phyloP scores from a whole-genome alignment of 2,329 filamentous ascomycete species.

The Aureobasidium sp. region DNA sequence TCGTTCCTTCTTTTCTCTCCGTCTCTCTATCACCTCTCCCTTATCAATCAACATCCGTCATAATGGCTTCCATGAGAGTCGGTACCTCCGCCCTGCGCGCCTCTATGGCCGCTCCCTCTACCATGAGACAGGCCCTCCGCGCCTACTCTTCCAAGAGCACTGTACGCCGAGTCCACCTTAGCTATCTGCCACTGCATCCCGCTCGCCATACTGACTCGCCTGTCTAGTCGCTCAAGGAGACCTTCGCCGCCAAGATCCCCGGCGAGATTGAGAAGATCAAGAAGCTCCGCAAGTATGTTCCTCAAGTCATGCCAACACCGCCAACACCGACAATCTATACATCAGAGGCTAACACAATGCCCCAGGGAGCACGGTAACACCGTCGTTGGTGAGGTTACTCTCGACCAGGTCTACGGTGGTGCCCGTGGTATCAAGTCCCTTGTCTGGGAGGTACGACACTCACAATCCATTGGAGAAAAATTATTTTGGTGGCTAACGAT shows the following conservation, averaged over 20 bases:
- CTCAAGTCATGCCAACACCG: neutral
- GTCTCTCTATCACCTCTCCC: constrained; percentile 22
- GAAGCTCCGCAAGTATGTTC: constrained; percentile 82
- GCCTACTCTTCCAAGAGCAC: constrained; percentile 91
- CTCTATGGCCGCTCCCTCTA: constrained; percentile 47
- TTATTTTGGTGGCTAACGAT: neutral
- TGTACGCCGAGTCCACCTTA: constrained; percentile 43
- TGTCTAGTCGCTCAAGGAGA: constrained; percentile 86
- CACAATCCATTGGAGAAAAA: neutral
- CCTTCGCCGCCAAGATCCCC: constrained; percentile 90
- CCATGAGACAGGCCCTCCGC: constrained; percentile 56
- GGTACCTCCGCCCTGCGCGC: constrained; percentile 75
- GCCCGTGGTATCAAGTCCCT: constrained; percentile 98
- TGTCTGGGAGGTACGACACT: constrained; percentile 71
- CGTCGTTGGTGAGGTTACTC: constrained; percentile 93
- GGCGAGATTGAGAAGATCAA: constrained; percentile 99
- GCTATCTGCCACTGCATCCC: neutral
- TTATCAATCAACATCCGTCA: constrained; percentile 31
- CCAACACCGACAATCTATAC: neutral
- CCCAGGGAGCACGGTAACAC: constrained; percentile 85
- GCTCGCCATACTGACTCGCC: constrained; percentile 17
- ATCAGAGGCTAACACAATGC: constrained; percentile 18
- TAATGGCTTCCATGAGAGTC: constrained; percentile 79
- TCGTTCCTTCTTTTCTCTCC: constrained; percentile 12
- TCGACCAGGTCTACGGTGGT: constrained; percentile 99